Evolutionary conservation across 2,329 filamentous ascomycete species (phyloP).

Genomic region (Stylonectria norvegica): DNA sequence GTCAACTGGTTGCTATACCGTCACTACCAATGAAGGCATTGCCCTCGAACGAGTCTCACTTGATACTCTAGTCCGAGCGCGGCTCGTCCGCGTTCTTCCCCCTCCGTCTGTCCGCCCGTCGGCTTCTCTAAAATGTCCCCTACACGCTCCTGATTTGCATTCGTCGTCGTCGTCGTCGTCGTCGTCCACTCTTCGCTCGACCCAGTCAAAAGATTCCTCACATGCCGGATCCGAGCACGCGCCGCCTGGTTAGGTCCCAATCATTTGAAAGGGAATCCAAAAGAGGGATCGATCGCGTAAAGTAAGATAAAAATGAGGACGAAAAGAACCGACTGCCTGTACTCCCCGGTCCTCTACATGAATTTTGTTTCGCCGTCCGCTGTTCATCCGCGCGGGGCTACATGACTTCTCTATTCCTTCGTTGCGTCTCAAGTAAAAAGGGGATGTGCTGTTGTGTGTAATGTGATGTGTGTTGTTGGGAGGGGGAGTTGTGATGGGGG

Average conservation of each 20-base stretch:
- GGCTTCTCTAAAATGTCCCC: conserved; percentile 22
- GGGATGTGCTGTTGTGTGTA: conserved; percentile 26
- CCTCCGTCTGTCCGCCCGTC: conserved; percentile 4
- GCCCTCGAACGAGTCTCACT: conserved; percentile 30
- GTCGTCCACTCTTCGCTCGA: conserved; percentile 17
- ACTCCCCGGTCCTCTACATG: conserved; percentile 42
- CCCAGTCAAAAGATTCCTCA: conserved; percentile 13
- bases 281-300: conserved; percentile 17
- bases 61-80: conserved; percentile 30
- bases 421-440: conserved; percentile 26
- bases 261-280: conserved; percentile 37
- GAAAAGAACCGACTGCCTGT: conserved; percentile 34
- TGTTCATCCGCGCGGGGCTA: conserved; percentile 35
- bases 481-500: neutral
- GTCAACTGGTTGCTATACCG: conserved; percentile 17
- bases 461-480: conserved; percentile 17
- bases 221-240: conserved; percentile 22
- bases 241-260: conserved; percentile 23
- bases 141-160: conserved; percentile 28
- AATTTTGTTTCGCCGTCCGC: conserved; percentile 37
- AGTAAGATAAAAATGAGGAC: conserved; percentile 18
- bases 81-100: conserved; percentile 15
- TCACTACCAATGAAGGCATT: conserved; percentile 13
- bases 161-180: conserved; percentile 9
- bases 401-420: conserved; percentile 43